These are phyloP conservation scores for Teunomyces panamensis DNA, from an alignment of 805 yeast genomes.

Conservation along the genomic window DNA sequence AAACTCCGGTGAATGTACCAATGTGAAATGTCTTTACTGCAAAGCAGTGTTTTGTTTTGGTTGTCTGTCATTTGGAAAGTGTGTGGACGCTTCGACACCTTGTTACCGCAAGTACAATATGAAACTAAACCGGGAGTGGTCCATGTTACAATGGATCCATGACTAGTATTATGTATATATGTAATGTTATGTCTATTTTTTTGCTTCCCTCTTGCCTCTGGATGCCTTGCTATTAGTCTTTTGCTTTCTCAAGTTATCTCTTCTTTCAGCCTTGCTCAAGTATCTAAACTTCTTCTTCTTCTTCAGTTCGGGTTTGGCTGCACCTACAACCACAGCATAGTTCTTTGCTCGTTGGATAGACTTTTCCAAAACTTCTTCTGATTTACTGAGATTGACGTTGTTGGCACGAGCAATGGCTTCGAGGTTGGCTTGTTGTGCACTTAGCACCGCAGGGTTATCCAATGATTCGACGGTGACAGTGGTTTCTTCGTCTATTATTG, in stretches of 20 bases:
- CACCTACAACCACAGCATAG: conserved; percentile 68
- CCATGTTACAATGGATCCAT: neutral
- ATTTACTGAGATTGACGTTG: conserved; percentile 65
- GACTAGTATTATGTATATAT: neutral
- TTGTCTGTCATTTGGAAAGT: neutral
- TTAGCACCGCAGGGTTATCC: conserved; percentile 42
- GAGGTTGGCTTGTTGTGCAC: conserved; percentile 30
- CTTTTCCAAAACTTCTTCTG: conserved; percentile 67
- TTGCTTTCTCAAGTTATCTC: conserved; percentile 38
- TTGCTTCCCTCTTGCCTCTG: conserved; percentile 4
- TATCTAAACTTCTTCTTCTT: conserved; percentile 86
- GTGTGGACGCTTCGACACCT: neutral
- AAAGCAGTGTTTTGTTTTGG: neutral
- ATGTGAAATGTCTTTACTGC: neutral
- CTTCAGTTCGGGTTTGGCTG: conserved; percentile 40
- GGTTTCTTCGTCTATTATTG: conserved; percentile 45
- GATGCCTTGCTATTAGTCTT: conserved; percentile 18
- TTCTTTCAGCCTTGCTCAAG: conserved; percentile 77
- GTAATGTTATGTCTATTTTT: neutral
- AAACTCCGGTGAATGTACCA: neutral
- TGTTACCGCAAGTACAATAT: neutral
- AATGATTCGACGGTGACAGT: conserved; percentile 57
- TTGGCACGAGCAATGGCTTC: conserved; percentile 57
- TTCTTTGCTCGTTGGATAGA: conserved; percentile 78
- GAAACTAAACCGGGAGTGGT: neutral